Base-by-base conservation (phyloP, 768 basidiomycete genomes). In the Lentinula sp. region DNA sequence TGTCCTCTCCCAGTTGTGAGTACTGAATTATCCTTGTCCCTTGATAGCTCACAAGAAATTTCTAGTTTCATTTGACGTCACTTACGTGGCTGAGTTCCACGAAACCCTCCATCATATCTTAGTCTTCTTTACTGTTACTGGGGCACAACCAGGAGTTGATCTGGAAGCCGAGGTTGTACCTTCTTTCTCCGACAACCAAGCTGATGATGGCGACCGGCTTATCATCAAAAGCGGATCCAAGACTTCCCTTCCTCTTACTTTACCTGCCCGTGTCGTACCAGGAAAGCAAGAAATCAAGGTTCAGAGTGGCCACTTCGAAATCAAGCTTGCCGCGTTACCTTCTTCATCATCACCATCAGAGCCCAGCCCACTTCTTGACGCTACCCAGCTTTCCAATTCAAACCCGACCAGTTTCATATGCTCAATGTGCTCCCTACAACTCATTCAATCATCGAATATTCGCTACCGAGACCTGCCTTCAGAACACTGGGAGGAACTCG, bases 401-500 rank as follows among this genome's bases (percentile, higher is more conserved):
- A 74, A 71, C 4, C 90, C 91, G 0, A 82, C 82, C 5, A 80
- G 82, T 3, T 93, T 92, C 74, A 80, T 83, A 13, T 96, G 94
- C 68, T 76, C 87, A 2, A 88, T 87, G 1, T 96, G 94, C 69
- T 88, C 89, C 3, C 76, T 92, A 9, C 87, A 89, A 10, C 74
- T 96, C 37, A 80, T 95, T 42, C 80, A 87, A 40, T 74, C 80
- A 0, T 72, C 83, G 5, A 75, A 73, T 45, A 70, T 84, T 18
- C 75, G 73, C 49, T 98, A 91, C 71, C 84, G 87, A 42, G 95
- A 97, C 69, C 77, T 98, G 11, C 96, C 96, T 3, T 95, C 92
- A 4, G 95, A 98, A 69, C 89, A 98, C 67, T 98, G 96, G 96
- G 89, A 93, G 64, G 96, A 98, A 71, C 85, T 98, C 15, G 85